These are phyloP conservation scores for Lineolata rhizophorae DNA, from an alignment of 495 filamentous ascomycete species.

Conservation along the genomic window DNA sequence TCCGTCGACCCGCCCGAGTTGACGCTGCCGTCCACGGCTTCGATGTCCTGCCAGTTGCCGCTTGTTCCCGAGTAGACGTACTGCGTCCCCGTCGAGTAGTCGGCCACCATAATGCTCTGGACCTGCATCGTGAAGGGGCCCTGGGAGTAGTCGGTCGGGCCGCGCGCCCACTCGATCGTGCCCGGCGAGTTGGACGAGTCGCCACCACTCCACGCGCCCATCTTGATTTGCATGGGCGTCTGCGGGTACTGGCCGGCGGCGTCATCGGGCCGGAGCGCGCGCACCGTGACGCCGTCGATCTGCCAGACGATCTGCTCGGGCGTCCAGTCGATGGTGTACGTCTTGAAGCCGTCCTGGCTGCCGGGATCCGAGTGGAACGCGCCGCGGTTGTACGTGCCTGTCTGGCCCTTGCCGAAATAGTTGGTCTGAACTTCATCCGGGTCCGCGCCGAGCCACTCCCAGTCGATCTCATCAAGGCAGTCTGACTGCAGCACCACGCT, in stretches of 20 bases:
- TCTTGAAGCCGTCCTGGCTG: slow-evolving; percentile 51
- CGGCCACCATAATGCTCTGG: slow-evolving; percentile 50
- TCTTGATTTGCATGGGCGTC: slow-evolving; percentile 69
- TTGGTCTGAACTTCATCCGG: slow-evolving; percentile 57
- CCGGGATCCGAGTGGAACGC: slow-evolving; percentile 32
- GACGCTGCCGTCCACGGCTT: slow-evolving; percentile 47
- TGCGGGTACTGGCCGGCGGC: slow-evolving; percentile 66
- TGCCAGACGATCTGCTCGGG: slow-evolving; percentile 56
- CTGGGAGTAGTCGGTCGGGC: slow-evolving; percentile 50
- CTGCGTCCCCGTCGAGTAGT: slow-evolving; percentile 73
- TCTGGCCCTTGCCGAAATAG: slow-evolving; percentile 84
- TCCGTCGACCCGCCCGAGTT: slow-evolving; percentile 27
- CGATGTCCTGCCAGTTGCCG: slow-evolving; percentile 64
- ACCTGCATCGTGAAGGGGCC: slow-evolving; percentile 78
- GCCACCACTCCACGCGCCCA: slow-evolving; percentile 77
- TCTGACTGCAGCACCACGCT: slow-evolving; percentile 77
- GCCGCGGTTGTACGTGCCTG: slow-evolving; percentile 47
- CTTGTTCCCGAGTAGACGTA: slow-evolving; percentile 60
- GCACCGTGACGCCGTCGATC: slow-evolving; percentile 47
- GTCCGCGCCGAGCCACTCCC: slow-evolving; percentile 56
- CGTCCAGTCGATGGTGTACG: slow-evolving; percentile 83
- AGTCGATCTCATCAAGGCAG: slow-evolving; percentile 84
- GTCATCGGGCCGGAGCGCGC: slow-evolving; percentile 37
- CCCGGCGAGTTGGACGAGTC: slow-evolving; percentile 47
- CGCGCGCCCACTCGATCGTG: slow-evolving; percentile 78